phyloP scores from a whole-genome alignment of 352 stramenopile genomes.

The Phytophthora syringae region DNA sequence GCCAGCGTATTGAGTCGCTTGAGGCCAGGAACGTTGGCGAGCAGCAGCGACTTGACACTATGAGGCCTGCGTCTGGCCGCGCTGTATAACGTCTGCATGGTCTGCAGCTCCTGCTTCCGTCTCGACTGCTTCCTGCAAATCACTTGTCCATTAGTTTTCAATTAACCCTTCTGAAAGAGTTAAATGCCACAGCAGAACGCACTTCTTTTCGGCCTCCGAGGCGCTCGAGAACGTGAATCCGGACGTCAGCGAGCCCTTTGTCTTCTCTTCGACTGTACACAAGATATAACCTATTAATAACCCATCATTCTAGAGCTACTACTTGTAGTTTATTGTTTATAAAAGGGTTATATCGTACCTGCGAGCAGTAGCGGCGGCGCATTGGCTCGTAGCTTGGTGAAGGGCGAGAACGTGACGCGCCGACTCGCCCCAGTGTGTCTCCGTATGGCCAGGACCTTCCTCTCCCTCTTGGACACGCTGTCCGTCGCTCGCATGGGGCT shows the following conservation, averaged over 20 bases:
- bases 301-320: no score
- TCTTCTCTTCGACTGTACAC: constrained; percentile 27
- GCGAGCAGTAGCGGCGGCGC: constrained; percentile 9
- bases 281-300: background rate
- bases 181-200: constrained; percentile 9
- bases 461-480: constrained; percentile 25
- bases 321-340: background rate
- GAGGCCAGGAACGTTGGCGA: constrained; percentile 47
- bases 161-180: no score
- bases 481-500: constrained; percentile 21
- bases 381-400: constrained; percentile 52
- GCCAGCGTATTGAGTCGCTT: constrained; percentile 38
- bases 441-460: constrained; percentile 29
- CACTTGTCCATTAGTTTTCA: background rate
- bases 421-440: constrained; percentile 35
- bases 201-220: constrained; percentile 41
- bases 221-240: constrained; percentile 52
- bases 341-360: no score
- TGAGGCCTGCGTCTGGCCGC: constrained; percentile 48
- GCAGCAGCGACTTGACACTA: constrained; percentile 46
- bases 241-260: constrained; percentile 28
- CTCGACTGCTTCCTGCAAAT: constrained; percentile 34
- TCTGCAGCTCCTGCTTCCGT: constrained; percentile 53
- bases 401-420: constrained; percentile 81
- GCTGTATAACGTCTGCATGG: constrained; percentile 52